Evolutionary conservation across 208 protist species (phyloP).

Genomic region (Trypanosoma platydactyli): DNA sequence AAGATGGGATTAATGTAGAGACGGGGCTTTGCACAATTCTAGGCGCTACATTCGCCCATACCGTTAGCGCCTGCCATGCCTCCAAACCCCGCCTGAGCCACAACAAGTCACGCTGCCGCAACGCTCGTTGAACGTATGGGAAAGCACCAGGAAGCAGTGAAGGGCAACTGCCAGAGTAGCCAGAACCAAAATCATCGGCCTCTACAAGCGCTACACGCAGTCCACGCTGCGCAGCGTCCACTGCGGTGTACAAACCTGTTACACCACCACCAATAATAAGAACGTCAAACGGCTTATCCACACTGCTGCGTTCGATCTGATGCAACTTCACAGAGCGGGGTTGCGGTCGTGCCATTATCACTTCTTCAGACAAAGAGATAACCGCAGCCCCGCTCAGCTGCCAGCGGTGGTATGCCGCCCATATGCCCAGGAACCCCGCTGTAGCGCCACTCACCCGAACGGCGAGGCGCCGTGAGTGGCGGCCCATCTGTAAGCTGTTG

Average conservation of each 20-base stretch:
- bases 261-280: constrained; percentile 76
- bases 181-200: constrained; percentile 62
- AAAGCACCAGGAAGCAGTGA: constrained; percentile 60
- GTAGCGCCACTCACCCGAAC: constrained; percentile 31
- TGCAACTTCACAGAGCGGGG: constrained; percentile 29
- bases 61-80: constrained; percentile 39
- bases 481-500: constrained; percentile 31
- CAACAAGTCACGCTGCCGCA: constrained; percentile 64
- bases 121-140: constrained; percentile 65
- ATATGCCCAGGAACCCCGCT: constrained; percentile 6
- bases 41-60: constrained; percentile 65
- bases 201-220: constrained; percentile 72
- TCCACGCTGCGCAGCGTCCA: constrained; percentile 82
- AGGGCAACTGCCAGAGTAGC: constrained; percentile 28
- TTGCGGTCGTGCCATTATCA: background rate
- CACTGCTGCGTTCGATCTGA: constrained; percentile 25
- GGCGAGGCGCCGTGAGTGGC: constrained; percentile 38
- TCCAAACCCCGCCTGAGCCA: constrained; percentile 57
- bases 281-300: constrained; percentile 53
- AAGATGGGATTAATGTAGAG: constrained; percentile 54
- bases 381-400: constrained; percentile 38
- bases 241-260: constrained; percentile 71
- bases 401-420: constrained; percentile 52
- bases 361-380: background rate
- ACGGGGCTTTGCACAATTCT: constrained; percentile 19